Evolutionary conservation across 495 filamentous ascomycete genomes (phyloP).

Genomic region (Thermothielavioides terrestris): DNA sequence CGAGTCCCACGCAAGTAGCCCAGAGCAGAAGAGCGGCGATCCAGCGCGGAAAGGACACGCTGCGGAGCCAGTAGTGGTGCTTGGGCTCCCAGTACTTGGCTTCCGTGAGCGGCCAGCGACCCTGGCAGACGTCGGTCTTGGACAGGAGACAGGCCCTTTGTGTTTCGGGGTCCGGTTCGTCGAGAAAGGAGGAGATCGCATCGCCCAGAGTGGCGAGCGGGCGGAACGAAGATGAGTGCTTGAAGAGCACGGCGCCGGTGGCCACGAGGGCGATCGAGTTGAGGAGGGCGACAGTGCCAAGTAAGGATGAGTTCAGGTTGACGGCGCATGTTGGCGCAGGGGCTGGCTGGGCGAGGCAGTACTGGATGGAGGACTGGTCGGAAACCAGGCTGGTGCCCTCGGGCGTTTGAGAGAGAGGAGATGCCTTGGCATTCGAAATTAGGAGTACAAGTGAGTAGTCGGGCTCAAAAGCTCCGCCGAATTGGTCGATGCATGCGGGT

Average conservation of each 20-base stretch:
- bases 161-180: constrained; percentile 30
- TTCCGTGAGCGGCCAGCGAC: constrained; percentile 26
- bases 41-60: constrained; percentile 32
- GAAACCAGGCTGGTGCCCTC: constrained; percentile 5
- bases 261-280: constrained; percentile 32
- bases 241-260: constrained; percentile 29
- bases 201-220: constrained; percentile 40
- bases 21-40: constrained; percentile 22
- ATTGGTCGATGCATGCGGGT: constrained; percentile 21
- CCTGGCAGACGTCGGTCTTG: constrained; percentile 32
- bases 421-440: constrained; percentile 22
- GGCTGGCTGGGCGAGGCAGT: constrained; percentile 28
- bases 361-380: constrained; percentile 19
- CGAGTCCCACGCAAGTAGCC: constrained; percentile 19
- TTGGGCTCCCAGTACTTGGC: constrained; percentile 33
- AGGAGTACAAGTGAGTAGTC: constrained; percentile 29
- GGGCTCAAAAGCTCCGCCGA: constrained; percentile 24
- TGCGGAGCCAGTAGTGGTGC: constrained; percentile 35
- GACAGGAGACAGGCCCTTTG: constrained; percentile 30
- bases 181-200: constrained; percentile 38
- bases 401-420: constrained; percentile 26
- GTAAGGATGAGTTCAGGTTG: constrained; percentile 32
- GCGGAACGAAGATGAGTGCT: constrained; percentile 21
- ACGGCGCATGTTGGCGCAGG: constrained; percentile 27
- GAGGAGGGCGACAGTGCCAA: constrained; percentile 32